These are phyloP conservation scores for Solanum habrochaites DNA, from an alignment of 257 asterid species.

Conservation along the genomic window DNA sequence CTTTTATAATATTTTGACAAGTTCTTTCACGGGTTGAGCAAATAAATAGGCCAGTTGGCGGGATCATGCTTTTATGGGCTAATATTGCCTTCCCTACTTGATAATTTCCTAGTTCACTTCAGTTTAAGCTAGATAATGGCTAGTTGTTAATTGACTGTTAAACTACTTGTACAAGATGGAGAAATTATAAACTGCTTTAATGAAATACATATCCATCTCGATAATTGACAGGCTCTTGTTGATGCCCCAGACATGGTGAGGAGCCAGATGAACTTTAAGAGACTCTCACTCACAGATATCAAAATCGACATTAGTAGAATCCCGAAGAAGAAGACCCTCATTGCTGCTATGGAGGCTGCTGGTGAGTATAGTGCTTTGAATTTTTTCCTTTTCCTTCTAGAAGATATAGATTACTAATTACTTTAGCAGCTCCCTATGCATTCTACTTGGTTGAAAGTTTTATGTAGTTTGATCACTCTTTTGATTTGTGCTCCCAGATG, in stretches of 20 bases:
- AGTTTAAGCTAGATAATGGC: background rate
- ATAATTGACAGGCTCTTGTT: constrained; percentile 10
- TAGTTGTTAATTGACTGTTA: background rate
- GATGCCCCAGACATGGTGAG: constrained; percentile 17
- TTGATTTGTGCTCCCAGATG: background rate
- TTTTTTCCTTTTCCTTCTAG: background rate
- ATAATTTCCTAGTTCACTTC: background rate
- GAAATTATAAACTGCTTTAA: background rate
- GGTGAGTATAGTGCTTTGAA: constrained; percentile 4
- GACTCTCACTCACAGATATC: constrained; percentile 16
- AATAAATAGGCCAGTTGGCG: background rate
- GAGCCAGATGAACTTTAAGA: constrained; percentile 16
- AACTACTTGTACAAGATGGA: background rate
- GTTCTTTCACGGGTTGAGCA: background rate
- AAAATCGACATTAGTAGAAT: constrained; percentile 11
- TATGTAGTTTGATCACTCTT: background rate
- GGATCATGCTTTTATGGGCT: background rate
- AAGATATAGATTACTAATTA: background rate
- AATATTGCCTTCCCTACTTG: background rate
- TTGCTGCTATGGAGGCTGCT: constrained; percentile 24
- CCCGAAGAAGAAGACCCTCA: constrained; percentile 11
- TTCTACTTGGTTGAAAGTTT: background rate
- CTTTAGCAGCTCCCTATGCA: background rate
- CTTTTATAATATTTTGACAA: background rate
- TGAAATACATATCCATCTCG: background rate